phyloP scores from a whole-genome alignment of 345 rosid species.

The Aethionema arabicum region DNA sequence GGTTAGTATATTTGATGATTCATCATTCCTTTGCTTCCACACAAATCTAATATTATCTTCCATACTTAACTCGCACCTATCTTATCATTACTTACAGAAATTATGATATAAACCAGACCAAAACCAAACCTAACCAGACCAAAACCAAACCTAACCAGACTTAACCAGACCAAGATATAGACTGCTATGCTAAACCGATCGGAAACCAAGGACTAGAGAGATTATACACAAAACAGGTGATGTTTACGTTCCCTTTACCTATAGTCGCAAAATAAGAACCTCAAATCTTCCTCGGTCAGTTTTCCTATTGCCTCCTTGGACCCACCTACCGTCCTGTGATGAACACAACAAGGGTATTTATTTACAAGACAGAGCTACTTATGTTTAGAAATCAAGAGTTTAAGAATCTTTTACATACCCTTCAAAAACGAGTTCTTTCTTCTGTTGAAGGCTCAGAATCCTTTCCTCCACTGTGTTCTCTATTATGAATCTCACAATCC shows the following conservation, averaged over 20 bases:
- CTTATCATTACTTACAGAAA: too few species aligned
- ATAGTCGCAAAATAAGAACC: constrained; percentile 60
- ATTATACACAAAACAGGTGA: neutral
- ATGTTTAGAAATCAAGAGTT: neutral
- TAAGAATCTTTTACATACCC: constrained; percentile 53
- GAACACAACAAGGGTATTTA: constrained; percentile 11
- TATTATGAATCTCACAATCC: constrained; percentile 83
- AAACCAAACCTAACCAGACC: too few species aligned
- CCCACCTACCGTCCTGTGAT: constrained; percentile 83
- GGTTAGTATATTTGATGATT: constrained; percentile 32
- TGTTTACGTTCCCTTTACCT: neutral
- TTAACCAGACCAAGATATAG: too few species aligned
- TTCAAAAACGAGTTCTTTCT: constrained; percentile 95
- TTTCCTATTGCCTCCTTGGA: constrained; percentile 79
- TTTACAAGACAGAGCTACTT: too few species aligned
- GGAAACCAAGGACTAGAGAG: too few species aligned
- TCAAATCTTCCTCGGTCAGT: constrained; percentile 72
- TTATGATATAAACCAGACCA: too few species aligned
- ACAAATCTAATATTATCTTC: constrained; percentile 18
- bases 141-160: too few species aligned
- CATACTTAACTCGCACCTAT: too few species aligned
- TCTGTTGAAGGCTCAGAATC: constrained; percentile 85
- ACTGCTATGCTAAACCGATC: neutral
- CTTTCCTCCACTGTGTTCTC: constrained; percentile 95
- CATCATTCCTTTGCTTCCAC: constrained; percentile 38